Evolutionary conservation across 164 flowering plant species (phyloP).

Genomic region (Liquidambar formosana): DNA sequence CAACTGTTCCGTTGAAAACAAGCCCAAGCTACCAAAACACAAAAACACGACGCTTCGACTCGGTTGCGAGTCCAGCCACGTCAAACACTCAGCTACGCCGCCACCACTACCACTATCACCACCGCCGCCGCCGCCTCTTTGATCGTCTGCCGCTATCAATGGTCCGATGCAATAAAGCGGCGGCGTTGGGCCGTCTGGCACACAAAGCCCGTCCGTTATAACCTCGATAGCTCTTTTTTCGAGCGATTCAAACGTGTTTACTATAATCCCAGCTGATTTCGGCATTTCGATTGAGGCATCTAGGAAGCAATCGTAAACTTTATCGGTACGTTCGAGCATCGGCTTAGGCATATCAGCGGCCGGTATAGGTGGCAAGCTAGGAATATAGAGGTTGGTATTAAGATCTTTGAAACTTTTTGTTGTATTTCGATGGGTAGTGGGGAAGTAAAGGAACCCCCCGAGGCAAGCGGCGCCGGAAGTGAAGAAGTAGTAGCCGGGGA

Average conservation of each 20-base stretch:
- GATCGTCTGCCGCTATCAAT: no score
- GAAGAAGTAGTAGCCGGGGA: slow-evolving; percentile 27
- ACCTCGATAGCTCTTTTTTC: slow-evolving; percentile 13
- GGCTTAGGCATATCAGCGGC: slow-evolving; percentile 20
- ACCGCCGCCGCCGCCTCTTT: no score
- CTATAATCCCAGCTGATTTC: slow-evolving; percentile 23
- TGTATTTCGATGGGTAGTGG: slow-evolving; percentile 15
- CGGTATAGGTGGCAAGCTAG: slow-evolving; percentile 16
- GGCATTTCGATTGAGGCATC: neutral
- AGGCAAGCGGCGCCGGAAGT: slow-evolving; percentile 20
- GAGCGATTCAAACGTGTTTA: slow-evolving; percentile 33
- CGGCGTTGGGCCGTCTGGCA: no score
- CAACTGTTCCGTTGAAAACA: no score
- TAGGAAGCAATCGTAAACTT: slow-evolving; percentile 12
- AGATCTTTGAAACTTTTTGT: slow-evolving; percentile 26
- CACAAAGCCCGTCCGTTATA: slow-evolving; percentile 8
- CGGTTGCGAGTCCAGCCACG: no score
- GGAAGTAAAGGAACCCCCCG: slow-evolving; percentile 21
- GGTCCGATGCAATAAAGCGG: no score
- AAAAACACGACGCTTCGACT: no score
- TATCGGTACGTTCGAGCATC: slow-evolving; percentile 14
- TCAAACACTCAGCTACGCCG: no score
- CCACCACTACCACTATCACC: no score
- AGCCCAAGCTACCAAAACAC: no score
- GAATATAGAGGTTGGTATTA: slow-evolving; percentile 4